Evolutionary conservation across 83 land plant species (phyloP), one percentile per base, ranked within the genome.

Genomic region (Thuja plicata): DNA sequence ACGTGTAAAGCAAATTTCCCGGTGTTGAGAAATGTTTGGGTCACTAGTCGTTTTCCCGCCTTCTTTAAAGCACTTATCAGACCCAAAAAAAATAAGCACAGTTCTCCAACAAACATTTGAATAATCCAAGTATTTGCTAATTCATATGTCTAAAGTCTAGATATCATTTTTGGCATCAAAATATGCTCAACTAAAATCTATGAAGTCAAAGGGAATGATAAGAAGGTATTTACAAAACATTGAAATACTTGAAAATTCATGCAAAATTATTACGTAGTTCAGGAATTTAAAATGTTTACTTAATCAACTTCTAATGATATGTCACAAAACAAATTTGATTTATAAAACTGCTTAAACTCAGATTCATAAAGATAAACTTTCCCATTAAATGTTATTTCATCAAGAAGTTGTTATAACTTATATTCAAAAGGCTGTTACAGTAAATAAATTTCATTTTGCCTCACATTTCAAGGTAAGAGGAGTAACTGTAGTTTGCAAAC

Each of bases 1-100:
- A 88, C 86, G 91, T 92, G 43, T 93, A 60, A 93, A 71, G 94
- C 91, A n/a, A 57, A 38, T 35, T 93, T 93, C 35, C 94, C 94
- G 78, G 90, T 93, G 90, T 87, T 93, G 7, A 93, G 94, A 73
- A 91, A 91, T 40, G 88, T 41, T 62, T 71, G 81, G 32, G 94
- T 91, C 70, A 92, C 89, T 15, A 93, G 93, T 0, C 1, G 15
- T 77, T 90, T 91, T 83, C 79, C 41, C 94, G 89, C 71, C 94
- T 88, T 16, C 94, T 76, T 86, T 87, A 54, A 21, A 93, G 87
- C 34, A 93, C 90, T 41, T 87, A 88, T 88, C 77, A 32, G 12
- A 73, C 0, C 77, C 77, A 32, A 73, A 8, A 21, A 73, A 10
- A 30, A 6, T 73, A 73, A 73, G n/a, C 6, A 73, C 2, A 27